phyloP scores from a whole-genome alignment of 192 early-diverging fungal species.

The Entomortierella parvispora region DNA sequence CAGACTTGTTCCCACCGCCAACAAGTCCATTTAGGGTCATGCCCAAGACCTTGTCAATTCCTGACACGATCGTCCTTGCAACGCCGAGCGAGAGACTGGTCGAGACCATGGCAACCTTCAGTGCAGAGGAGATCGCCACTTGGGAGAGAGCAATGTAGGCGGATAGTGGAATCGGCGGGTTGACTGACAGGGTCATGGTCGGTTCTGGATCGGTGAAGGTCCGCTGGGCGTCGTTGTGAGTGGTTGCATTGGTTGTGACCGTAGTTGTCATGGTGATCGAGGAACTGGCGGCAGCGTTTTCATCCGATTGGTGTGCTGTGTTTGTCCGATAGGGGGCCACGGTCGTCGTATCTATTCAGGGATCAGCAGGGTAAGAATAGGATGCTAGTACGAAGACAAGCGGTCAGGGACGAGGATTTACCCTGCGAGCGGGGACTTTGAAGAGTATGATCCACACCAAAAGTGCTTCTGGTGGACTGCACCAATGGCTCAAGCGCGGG shows the following conservation, averaged over 20 bases:
- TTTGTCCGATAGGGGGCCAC: not conserved
- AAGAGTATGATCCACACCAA: not conserved
- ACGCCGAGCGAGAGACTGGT: slow-evolving; percentile 37
- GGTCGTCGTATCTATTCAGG: not conserved
- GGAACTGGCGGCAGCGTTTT: not conserved
- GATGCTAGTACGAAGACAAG: not conserved
- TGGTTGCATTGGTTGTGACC: not conserved
- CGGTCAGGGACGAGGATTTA: not conserved
- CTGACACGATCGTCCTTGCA: slow-evolving; percentile 39
- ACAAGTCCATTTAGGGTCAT: slow-evolving; percentile 22
- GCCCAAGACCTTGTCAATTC: slow-evolving; percentile 27
- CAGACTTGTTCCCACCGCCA: not conserved
- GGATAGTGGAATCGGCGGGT: slow-evolving; percentile 33
- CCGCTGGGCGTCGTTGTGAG: not conserved
- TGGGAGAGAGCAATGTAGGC: slow-evolving; percentile 41
- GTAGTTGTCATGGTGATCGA: not conserved
- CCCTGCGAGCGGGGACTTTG: not conserved
- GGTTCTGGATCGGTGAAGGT: no score
- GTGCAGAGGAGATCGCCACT: slow-evolving; percentile 30
- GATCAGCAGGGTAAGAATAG: not conserved
- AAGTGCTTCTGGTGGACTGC: not conserved
- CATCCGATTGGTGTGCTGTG: not conserved
- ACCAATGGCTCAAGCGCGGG: not conserved
- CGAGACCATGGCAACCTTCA: slow-evolving; percentile 50
- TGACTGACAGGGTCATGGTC: slow-evolving; percentile 10